Base-by-base conservation (phyloP, 345 rosid genomes). In the Psidium friedrichsthalianum region DNA sequence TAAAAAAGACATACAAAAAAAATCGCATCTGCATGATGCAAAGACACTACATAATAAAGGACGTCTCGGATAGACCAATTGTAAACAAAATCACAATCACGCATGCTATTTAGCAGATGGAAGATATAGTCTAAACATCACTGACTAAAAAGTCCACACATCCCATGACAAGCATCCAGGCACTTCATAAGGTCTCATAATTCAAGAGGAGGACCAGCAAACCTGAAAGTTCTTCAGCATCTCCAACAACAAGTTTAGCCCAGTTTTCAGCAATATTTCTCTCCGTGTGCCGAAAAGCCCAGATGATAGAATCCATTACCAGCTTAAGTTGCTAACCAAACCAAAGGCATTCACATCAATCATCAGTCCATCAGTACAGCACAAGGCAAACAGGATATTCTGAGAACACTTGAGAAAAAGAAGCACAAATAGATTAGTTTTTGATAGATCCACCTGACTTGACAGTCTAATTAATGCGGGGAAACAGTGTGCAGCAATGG, bases 271-370 rank as follows among this genome's bases (percentile, higher is more conserved):
- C 99, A 44, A 98, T 98, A 85, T 98, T 98, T 90, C 99, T 91
- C 88, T 98, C 99, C 15, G 99, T 98, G 92, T 98, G 99, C 89
- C 99, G 96, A 89, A 98, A 98, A 86, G 99, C 99, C 99, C 99
- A 96, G 86, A 98, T 98, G 82, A 98, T 98, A 57, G 99, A 95
- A 89, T 98, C 99, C 98, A 96, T 96, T 56, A 98, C 99, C 83
- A 98, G 95, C 94, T 95, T 98, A 55, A 98, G 88, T 95, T 98
- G 99, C 99, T 95, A 59, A 15, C 57, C 57, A 82, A 83, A 69
- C 80, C 80, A 36, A 69, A 69, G 13, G 80, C 80, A 69, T 36
- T 69, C 47, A 69, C 80, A 69, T 69, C 80, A 69, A 69, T 69
- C 80, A 69, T 69, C 25, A 56, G 59, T 22, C 40, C 49, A 42